Base-by-base conservation (phyloP, 225 moss, liverwort and hornwort genomes). In the Straminergon stramineum region DNA sequence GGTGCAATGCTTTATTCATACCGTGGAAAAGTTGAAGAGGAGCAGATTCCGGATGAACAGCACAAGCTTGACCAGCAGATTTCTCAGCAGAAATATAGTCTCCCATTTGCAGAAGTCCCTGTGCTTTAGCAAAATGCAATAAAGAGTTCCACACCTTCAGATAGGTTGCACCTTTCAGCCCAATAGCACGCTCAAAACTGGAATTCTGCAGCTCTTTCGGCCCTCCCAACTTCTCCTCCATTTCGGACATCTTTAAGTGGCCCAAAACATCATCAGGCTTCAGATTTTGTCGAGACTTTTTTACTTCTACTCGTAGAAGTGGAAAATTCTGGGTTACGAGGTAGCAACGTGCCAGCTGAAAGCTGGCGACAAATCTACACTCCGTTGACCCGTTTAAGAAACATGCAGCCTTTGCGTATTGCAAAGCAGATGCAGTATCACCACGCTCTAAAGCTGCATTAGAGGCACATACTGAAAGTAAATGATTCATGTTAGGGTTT, bases 331-430 rank as follows among this genome's bases (percentile, higher is more conserved):
- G 90, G 76, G 87, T 90, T 41, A 92, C 90, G 90, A 94, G 92
- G 84, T 96, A 95, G 90, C 95, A 96, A 77, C 99, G 95, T 86
- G 92, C 96, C 76, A 99, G 94, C 88, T 96, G 99, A 85, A 97
- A 92, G 66, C 88, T 75, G 65, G 92, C 96, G 89, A 88, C 85
- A 67, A 91, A 89, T 81, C 86, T 88, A 85, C 79, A 88, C 87
- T 91, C 88, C 43, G 91, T 65, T 61, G 94, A 92, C 81, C 91
- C 90, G 80, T 93, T 91, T 67, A 93, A 91, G 68, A 86, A 66
- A 89, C 90, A 86, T 61, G 96, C 91, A 89, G 89, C 89, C 91
- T 94, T 92, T 22, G 94, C 95, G 87, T 93, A 91, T 82, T 91
- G 91, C 85, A 96, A 90, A 85, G 95, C 95, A 85, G 91, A 80